Evolutionary conservation across 768 basidiomycete species (phyloP), one percentile per base, ranked within the genome.

Genomic region (Pleurotus salmoneostramineus): DNA sequence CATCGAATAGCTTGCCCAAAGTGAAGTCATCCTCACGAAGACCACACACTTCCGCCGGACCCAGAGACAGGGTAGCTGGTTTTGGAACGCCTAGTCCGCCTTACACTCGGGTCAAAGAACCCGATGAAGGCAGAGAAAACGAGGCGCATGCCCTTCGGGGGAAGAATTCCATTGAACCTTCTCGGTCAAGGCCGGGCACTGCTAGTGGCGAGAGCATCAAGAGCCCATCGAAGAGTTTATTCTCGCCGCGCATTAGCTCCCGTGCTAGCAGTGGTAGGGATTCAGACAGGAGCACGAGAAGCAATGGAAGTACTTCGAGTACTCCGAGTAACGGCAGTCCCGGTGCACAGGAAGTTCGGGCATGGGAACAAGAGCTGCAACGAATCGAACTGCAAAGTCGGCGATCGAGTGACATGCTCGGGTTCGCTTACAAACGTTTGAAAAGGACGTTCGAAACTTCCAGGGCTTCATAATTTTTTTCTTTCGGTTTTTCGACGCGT

Each of bases 291-390:
- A 71, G 62, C 55, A 62, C 61, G 21, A 64, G 64, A 43, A 68
- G 64, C 49, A 56, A 34, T 31, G 62, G 62, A 47, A 59, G 64
- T 37, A 43, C 34, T 31, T 33, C 55, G 37, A 61, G 58, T 40
- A 57, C 35, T 50, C 58, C 58, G 46, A 58, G 57, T 44, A 62
- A 54, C 42, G 65, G 66, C 61, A 72, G 69, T 61, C 68, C 72
- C 50, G 52, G 68, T 58, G 56, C 63, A 63, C 57, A 60, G 21
- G 63, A 72, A 36, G 75, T 83, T 66, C 74, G 77, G 56, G 90
- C 85, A 62, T 93, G 91, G 90, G 91, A 92, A 69, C 84, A 83
- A 67, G 89, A 91, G 74, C 77, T 91, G 46, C 83, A 78, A 59
- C 78, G 82, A 60, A 89, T 91, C 62, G 89, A 91, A 71, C 71